These are phyloP conservation scores for Perkinsus marinus DNA, from an alignment of 169 alveolate genomes.

Conservation along the genomic window DNA sequence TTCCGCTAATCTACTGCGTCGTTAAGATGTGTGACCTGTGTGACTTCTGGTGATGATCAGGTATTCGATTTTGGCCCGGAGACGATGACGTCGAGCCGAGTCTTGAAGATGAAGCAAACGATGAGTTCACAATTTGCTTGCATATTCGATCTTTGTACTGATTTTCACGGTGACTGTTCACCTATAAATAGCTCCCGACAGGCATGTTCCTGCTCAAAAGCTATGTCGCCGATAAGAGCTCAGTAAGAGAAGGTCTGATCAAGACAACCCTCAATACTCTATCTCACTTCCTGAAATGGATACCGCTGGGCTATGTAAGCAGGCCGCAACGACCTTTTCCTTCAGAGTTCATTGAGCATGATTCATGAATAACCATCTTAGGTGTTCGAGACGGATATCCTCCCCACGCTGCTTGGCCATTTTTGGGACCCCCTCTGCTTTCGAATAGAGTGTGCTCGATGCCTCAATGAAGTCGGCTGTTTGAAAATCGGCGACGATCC, in stretches of 20 bases:
- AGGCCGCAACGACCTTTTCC: too few species aligned
- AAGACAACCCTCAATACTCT: conserved; percentile 76
- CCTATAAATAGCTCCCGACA: conserved; percentile 27
- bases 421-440: conserved; percentile 72
- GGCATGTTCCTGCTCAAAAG: conserved; percentile 74
- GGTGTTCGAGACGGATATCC: conserved; percentile 32
- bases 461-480: conserved; percentile 77
- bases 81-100: conserved; percentile 64
- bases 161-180: not conserved
- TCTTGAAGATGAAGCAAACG: conserved; percentile 52
- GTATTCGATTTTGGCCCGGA: conserved; percentile 80
- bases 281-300: conserved; percentile 82
- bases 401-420: conserved; percentile 57
- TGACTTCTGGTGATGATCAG: conserved; percentile 10
- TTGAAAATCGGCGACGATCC: conserved; percentile 19
- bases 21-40: not conserved
- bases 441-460: conserved; percentile 75
- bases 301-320: conserved; percentile 66
- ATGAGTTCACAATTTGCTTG: conserved; percentile 45
- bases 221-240: conserved; percentile 52
- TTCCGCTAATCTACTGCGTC: not conserved
- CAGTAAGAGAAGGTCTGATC: conserved; percentile 56
- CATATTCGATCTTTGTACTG: conserved; percentile 8
- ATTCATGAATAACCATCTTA: not conserved
- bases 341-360: too few species aligned